Evolutionary conservation across 2,329 filamentous ascomycete genomes (phyloP), one percentile per base, ranked within the genome.

Genomic region (Phoma sp.): DNA sequence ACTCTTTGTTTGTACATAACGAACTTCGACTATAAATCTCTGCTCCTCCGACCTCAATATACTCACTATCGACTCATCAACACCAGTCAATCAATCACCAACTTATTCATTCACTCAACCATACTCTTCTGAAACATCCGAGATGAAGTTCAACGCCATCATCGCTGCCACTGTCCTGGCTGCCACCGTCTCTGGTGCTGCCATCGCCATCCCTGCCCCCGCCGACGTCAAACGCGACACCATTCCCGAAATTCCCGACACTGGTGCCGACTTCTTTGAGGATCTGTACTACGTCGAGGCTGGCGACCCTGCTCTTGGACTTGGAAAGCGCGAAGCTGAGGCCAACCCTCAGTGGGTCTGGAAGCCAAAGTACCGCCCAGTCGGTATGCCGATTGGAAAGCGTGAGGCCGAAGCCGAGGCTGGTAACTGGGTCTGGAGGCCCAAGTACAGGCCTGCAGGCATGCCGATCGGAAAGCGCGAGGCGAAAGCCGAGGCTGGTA

Each of bases 141-240:
- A 52, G 47, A 84, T 84, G 82, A 83, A 81, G 75, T 62, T 82
- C 67, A 71, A 77, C 60, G 65, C 74, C 47, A 51, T 80, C 46
- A 63, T 80, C 47, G 64, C 76, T 40, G 71, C 77, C 48, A 62
- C 71, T 45, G 66, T 79, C 43, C 56, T 82, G 42, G 76, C 76
- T 46, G 74, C 74, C 42, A 74, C 75, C 64, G 68, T 74, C 59
- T 68, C 74, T 56, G 71, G 71, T 46, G 74, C 76, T 51, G 74
- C 71, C 33, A 53, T 49, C 20, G 49, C 43, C 39, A 51, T 42
- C 52, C 60, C 33, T 18, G 57, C 60, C 67, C 62, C 71, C 29
- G 33, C 64, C 38, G 47, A 48, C 28, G 37, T 37, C 9, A 37
- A 26, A 14, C n/a, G 30, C 33, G 33, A 50, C 30, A 17, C 30